Conservation (phyloP, 768 basidiomycete species). For the Leccinum broughii region DNA sequence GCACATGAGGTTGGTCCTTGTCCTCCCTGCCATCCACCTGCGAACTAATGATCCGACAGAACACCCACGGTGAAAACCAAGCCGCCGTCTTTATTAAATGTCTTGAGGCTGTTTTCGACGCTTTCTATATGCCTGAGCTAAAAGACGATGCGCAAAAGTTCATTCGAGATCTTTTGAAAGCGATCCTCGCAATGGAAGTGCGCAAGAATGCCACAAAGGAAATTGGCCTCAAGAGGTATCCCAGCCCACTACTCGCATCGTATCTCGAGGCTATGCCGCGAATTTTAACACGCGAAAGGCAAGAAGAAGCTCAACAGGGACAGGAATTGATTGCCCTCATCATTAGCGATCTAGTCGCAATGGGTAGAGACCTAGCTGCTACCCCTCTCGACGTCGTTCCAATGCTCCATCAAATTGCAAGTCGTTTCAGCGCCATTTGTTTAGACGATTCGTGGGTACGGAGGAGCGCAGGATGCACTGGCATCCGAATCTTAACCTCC, state of each 20-base stretch:
- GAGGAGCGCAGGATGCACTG: conserved; percentile 87
- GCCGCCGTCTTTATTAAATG: conserved; percentile 70
- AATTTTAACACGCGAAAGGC: conserved; percentile 66
- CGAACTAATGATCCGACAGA: conserved; percentile 43
- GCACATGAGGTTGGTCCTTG: conserved; percentile 65
- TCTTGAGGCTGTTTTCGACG: conserved; percentile 78
- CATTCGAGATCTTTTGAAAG: conserved; percentile 64
- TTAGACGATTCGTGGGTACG: conserved; percentile 88
- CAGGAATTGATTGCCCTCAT: conserved; percentile 61
- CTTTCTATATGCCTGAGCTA: conserved; percentile 67
- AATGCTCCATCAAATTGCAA: conserved; percentile 79
- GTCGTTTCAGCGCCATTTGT: conserved; percentile 82
- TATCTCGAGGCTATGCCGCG: conserved; percentile 80
- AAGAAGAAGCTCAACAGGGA: conserved; percentile 59
- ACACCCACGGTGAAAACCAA: conserved; percentile 67
- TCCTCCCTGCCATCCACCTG: neutral
- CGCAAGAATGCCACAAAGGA: conserved; percentile 57
- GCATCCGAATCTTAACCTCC: conserved; percentile 77
- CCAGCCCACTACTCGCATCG: conserved; percentile 60
- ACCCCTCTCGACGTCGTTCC: conserved; percentile 56
- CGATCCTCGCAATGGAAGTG: conserved; percentile 76
- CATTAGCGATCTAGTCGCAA: conserved; percentile 62
- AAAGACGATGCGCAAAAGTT: conserved; percentile 69
- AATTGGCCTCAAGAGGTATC: conserved; percentile 48
- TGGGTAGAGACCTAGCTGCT: conserved; percentile 49